These are phyloP conservation scores for Diaporthe batatas DNA, from an alignment of 2,329 filamentous ascomycete species.

Conservation along the genomic window DNA sequence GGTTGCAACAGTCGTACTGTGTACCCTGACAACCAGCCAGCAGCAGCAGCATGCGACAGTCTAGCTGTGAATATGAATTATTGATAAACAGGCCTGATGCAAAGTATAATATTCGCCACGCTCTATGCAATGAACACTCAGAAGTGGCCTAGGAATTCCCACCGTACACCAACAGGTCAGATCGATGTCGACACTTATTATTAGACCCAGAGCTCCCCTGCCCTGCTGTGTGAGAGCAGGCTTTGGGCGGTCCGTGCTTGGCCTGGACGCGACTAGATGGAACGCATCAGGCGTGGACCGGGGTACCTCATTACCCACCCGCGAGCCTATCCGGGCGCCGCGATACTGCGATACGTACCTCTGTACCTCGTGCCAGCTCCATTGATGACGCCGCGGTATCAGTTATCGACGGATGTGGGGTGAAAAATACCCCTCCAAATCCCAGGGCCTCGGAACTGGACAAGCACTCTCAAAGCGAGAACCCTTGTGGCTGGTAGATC, in stretches of 20 bases:
- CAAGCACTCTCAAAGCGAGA: neutral
- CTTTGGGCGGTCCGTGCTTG: slow-evolving; percentile 1
- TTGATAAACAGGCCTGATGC: neutral
- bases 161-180: neutral
- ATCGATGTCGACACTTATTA: neutral
- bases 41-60: neutral
- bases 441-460: slow-evolving; percentile 9
- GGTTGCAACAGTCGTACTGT: slow-evolving; percentile 11
- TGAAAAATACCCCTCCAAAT: slow-evolving; percentile 32
- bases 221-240: neutral
- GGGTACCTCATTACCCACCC: neutral
- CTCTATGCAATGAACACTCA: neutral
- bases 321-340: neutral
- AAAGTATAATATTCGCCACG: neutral
- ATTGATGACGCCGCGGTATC: slow-evolving; percentile 22
- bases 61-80: neutral
- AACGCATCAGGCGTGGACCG: neutral
- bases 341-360: neutral
- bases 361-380: neutral
- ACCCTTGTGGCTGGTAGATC: slow-evolving; percentile 8
- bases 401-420: slow-evolving; percentile 23
- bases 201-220: slow-evolving; percentile 15
- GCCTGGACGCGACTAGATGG: neutral
- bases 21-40: too few species aligned
- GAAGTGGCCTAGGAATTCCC: neutral